Conservation (phyloP, 2,329 filamentous ascomycete species). For the Cladophialophora carrionii region DNA sequence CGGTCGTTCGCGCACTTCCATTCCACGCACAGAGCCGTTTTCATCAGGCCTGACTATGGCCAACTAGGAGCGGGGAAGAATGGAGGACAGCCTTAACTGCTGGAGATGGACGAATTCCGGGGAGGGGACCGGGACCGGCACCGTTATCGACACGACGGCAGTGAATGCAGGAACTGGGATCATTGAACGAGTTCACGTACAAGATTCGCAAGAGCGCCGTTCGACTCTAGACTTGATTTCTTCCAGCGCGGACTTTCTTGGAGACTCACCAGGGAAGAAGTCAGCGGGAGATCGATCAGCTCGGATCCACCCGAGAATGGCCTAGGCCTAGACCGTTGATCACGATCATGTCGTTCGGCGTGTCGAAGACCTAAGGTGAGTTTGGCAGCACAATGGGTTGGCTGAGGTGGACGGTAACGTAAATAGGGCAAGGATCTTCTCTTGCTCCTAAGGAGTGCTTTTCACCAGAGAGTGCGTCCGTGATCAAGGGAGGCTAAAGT, state of each 20-base stretch:
- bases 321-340: not conserved
- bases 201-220: not conserved
- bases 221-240: not conserved
- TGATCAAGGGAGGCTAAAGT: too few relatives aligned
- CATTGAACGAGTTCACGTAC: not conserved
- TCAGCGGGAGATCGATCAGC: not conserved
- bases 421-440: too few relatives aligned
- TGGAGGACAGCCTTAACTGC: not conserved
- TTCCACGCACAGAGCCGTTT: constrained; percentile 1
- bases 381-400: too few relatives aligned
- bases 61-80: constrained; percentile 5
- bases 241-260: not conserved
- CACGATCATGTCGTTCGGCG: constrained; percentile 1
- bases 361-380: too few relatives aligned
- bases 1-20: constrained; percentile 19
- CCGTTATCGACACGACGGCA: not conserved
- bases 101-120: too few relatives aligned
- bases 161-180: not conserved
- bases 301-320: not conserved
- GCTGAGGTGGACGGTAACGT: too few relatives aligned
- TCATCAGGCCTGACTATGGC: too few relatives aligned
- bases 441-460: too few relatives aligned
- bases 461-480: too few relatives aligned
- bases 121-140: too few relatives aligned
- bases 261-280: not conserved